Percentiles rank a stretch among this genome's conserved stretches.
Evolutionary conservation across 345 rosid genomes (phyloP).

Genomic region (Heritiera littoralis): DNA sequence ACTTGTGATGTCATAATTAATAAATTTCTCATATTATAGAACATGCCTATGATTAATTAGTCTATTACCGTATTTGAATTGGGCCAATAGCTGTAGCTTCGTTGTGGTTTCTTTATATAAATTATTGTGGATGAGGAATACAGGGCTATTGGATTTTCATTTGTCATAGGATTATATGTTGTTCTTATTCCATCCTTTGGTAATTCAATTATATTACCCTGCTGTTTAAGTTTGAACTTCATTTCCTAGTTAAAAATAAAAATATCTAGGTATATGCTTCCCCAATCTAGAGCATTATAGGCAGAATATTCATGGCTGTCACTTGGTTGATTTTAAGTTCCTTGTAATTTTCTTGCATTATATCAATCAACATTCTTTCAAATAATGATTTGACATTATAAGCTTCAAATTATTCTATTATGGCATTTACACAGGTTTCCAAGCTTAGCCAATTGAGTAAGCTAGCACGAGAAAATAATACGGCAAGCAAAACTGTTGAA

Average conservation of each 20-base stretch:
- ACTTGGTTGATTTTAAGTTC: not conserved
- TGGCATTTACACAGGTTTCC: slow-evolving; percentile 60
- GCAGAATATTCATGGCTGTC: not conserved
- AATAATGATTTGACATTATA: not conserved
- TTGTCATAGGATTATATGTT: not conserved
- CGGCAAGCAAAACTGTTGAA: slow-evolving; percentile 80
- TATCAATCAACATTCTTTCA: not conserved
- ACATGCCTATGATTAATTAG: not conserved
- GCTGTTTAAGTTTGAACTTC: not conserved
- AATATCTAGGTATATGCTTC: not conserved
- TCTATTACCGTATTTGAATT: not conserved
- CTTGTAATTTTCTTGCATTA: not conserved
- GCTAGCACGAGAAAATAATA: slow-evolving; percentile 92
- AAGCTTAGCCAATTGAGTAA: slow-evolving; percentile 94
- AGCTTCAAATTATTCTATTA: slow-evolving; percentile 12
- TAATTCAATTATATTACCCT: not conserved
- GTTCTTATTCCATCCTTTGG: not conserved
- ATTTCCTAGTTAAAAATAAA: not conserved
- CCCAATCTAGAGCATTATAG: not conserved
- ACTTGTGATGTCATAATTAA: not conserved
- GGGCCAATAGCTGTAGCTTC: not conserved
- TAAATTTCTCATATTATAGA: not conserved
- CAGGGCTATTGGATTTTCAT: not conserved
- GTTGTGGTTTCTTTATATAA: not conserved
- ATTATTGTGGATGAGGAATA: not conserved